These are phyloP conservation scores for Erucastrum elatum DNA, from an alignment of 345 rosid genomes.

Conservation along the genomic window DNA sequence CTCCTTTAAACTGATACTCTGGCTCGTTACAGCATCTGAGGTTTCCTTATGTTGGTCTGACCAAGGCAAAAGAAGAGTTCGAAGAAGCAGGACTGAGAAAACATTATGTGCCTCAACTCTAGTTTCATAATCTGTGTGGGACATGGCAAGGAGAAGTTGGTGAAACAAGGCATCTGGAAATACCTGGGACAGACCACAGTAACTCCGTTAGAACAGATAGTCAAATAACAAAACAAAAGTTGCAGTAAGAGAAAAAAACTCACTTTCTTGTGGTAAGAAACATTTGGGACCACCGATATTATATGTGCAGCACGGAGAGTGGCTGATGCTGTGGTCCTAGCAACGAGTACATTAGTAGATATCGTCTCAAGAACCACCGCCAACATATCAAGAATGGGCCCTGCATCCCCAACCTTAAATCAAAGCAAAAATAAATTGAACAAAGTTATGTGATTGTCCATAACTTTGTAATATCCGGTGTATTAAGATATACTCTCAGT, in stretches of 20 bases:
- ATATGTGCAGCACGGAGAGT: slow-evolving; percentile 64
- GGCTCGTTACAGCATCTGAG: slow-evolving; percentile 39
- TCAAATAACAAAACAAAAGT: neutral
- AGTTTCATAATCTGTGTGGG: slow-evolving; percentile 74
- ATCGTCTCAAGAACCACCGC: slow-evolving; percentile 77
- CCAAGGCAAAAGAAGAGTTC: slow-evolving; percentile 55
- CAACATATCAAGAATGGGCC: slow-evolving; percentile 86
- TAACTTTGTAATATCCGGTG: too few relatives aligned
- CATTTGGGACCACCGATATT: slow-evolving; percentile 64
- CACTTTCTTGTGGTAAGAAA: slow-evolving; percentile 79
- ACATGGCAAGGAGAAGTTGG: slow-evolving; percentile 80
- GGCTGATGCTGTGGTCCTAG: slow-evolving; percentile 71
- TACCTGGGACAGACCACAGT: slow-evolving; percentile 52
- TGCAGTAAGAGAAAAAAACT: slow-evolving; percentile 23
- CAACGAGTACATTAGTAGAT: slow-evolving; percentile 51
- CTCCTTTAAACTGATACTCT: slow-evolving; percentile 47
- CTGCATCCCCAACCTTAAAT: slow-evolving; percentile 79
- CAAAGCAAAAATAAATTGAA: neutral
- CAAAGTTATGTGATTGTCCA: too few relatives aligned
- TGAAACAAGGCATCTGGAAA: slow-evolving; percentile 93
- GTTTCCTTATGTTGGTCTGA: slow-evolving; percentile 47
- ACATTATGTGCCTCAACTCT: slow-evolving; percentile 76
- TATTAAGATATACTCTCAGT: neutral
- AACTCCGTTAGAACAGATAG: slow-evolving; percentile 11
- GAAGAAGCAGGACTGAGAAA: slow-evolving; percentile 77